These are phyloP conservation scores for Polytrichum commune DNA, from an alignment of 225 moss, liverwort and hornwort species.

Conservation along the genomic window DNA sequence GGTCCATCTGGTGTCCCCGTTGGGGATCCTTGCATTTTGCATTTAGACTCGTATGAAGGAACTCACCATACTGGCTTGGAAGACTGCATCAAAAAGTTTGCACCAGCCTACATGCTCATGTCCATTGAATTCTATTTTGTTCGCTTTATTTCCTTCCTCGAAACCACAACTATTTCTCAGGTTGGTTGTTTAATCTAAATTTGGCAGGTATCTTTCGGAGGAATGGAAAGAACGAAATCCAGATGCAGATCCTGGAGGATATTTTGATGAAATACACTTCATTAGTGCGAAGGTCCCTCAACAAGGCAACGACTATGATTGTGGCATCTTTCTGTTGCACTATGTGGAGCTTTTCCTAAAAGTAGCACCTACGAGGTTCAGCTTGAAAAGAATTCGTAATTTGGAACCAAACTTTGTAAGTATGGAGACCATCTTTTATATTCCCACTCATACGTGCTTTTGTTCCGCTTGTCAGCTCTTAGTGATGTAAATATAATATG, in stretches of 20 bases:
- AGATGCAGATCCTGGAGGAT: constrained; percentile 20
- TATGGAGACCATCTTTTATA: no score
- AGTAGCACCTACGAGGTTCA: constrained; percentile 38
- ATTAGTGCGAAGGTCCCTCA: no score
- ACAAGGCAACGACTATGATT: no score
- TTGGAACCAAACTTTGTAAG: no score
- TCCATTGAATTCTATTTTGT: no score
- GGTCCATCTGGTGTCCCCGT: constrained; percentile 13
- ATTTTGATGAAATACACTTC: no score
- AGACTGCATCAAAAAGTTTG: constrained; percentile 37
- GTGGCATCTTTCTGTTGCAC: no score
- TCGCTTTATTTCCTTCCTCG: no score
- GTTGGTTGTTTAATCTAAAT: not conserved
- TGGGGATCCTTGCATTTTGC: constrained; percentile 58
- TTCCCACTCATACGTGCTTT: no score
- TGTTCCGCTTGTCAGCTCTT: no score
- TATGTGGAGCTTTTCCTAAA: constrained; percentile 14
- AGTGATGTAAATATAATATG: not conserved
- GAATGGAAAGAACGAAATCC: constrained; percentile 51
- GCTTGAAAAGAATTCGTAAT: constrained; percentile 14
- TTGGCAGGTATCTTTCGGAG: constrained; percentile 53
- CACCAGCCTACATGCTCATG: no score
- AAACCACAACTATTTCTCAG: no score
- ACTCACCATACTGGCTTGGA: constrained; percentile 41
- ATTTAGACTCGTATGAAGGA: constrained; percentile 61